Conservation (phyloP, 2,329 filamentous ascomycete genomes). For the Didymella keratinophila region DNA sequence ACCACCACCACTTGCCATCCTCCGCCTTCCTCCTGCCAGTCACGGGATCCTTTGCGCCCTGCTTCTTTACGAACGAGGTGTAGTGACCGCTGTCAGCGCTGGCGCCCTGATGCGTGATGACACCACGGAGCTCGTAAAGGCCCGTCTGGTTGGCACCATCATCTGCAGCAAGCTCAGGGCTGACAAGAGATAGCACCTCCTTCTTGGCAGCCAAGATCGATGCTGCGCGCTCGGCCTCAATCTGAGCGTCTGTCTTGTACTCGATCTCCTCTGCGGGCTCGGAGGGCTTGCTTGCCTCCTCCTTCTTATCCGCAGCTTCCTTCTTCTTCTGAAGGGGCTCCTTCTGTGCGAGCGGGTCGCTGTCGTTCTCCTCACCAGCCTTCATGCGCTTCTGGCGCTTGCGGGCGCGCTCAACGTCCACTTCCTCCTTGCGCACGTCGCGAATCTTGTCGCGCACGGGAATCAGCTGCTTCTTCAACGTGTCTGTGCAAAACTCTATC, state of each 20-base stretch:
- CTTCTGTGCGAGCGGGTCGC: conserved; percentile 55
- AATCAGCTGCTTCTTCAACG: conserved; percentile 80
- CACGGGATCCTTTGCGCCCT: conserved; percentile 72
- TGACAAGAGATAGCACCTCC: conserved; percentile 81
- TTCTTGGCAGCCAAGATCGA: conserved; percentile 83
- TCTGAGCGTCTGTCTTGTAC: conserved; percentile 93
- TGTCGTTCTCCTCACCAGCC: conserved; percentile 62
- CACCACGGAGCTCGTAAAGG: conserved; percentile 90
- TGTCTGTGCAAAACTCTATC: conserved; percentile 94
- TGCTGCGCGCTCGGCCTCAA: conserved; percentile 83
- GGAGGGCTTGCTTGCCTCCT: conserved; percentile 61
- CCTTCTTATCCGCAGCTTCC: conserved; percentile 53
- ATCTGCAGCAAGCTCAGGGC: conserved; percentile 76
- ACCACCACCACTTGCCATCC: conserved; percentile 99
- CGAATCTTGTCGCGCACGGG: conserved; percentile 97
- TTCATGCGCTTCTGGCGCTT: conserved; percentile 85
- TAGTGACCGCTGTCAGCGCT: conserved; percentile 98
- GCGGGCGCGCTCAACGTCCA: conserved; percentile 87
- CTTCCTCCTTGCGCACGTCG: conserved; percentile 92
- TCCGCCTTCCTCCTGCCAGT: conserved; percentile 81
- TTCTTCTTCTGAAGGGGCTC: conserved; percentile 61
- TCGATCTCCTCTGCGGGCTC: conserved; percentile 72
- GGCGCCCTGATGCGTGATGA: conserved; percentile 95
- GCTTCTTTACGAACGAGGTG: conserved; percentile 97
- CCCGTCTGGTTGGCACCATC: conserved; percentile 91